Evolutionary conservation across 257 asterid species (phyloP), one percentile per base, ranked within the genome.

Genomic region (Capsicum baccatum): DNA sequence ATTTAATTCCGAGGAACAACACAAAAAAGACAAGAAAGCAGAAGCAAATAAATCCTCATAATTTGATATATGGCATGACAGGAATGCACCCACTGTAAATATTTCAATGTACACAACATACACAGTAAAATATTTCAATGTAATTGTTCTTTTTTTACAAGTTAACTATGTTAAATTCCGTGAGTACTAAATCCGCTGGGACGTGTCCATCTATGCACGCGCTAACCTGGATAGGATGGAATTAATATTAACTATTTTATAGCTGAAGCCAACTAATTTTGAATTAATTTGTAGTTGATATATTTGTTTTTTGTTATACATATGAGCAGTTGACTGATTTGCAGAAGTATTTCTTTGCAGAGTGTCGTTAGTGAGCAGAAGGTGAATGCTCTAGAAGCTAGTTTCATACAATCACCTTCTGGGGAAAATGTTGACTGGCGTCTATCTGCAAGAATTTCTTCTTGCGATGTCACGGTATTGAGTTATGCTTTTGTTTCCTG

Each of bases 371-470:
- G 94, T 83, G 95, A 95, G 94, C 92, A 86, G 90, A 97, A 97
- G 90, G 92, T 93, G 87, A 94, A 97, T 91, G 99, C 99, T 82
- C 88, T 97, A 90, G 94, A 92, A 86, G 99, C 98, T 85, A 91
- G 97, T 87, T 97, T 97, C 87, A 93, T 91, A 89, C 94, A 91
- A 87, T 84, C 93, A 80, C 99, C 99, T 85, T 91, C 92, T n/a
- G 98, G 97, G 86, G 99, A 94, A 87, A 92, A 88, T 91, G 92
- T 97, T 79, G 98, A 97, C 90, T 97, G 99, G 99, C 92, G 91
- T 91, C 98, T 97, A 83, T 90, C 97, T 80, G 98, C 99, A 68
- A 95, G 93, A 86, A 97, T 94, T 84, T 93, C 99, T 88, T 97
- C 98, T 81, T 97, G 98, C 83, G 96, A 97, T 88, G 99, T 94